phyloP scores from a whole-genome alignment of 208 protist genomes.

The Leishmania aethiopica region DNA sequence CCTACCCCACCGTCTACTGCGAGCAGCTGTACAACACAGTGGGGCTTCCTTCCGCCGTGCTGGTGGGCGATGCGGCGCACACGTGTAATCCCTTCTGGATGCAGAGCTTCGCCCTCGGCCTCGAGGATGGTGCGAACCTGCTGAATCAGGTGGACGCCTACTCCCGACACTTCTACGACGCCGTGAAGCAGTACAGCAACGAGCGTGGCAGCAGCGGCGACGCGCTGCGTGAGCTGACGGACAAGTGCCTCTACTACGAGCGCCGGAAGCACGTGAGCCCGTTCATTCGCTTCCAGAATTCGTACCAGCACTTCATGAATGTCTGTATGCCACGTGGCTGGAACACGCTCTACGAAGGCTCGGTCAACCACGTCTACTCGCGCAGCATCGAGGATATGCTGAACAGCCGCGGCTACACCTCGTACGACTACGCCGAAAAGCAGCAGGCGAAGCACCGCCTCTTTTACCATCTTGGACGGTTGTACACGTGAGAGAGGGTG shows the following conservation, averaged over 20 bases:
- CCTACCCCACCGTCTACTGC: slow-evolving; percentile 81
- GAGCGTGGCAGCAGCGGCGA: slow-evolving; percentile 85
- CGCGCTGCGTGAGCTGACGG: slow-evolving; percentile 81
- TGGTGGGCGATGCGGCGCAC: slow-evolving; percentile 86
- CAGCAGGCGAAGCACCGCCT: slow-evolving; percentile 84
- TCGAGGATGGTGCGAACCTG: slow-evolving; percentile 81
- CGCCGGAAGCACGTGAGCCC: slow-evolving; percentile 82
- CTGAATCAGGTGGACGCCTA: slow-evolving; percentile 88
- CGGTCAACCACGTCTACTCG: slow-evolving; percentile 84
- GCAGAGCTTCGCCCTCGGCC: slow-evolving; percentile 76
- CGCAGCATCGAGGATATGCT: slow-evolving; percentile 87
- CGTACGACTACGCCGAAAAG: slow-evolving; percentile 88
- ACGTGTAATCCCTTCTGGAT: slow-evolving; percentile 87
- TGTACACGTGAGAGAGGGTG: slow-evolving; percentile 70
- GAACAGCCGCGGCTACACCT: slow-evolving; percentile 89
- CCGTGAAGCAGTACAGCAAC: slow-evolving; percentile 84
- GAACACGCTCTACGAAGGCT: slow-evolving; percentile 82
- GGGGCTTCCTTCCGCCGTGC: slow-evolving; percentile 81
- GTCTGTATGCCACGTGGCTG: slow-evolving; percentile 47
- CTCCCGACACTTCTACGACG: slow-evolving; percentile 87
- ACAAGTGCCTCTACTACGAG: slow-evolving; percentile 86
- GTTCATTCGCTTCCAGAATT: slow-evolving; percentile 77
- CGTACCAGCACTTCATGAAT: slow-evolving; percentile 82
- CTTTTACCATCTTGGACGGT: slow-evolving; percentile 78
- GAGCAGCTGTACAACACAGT: slow-evolving; percentile 89